Evolutionary conservation across 371 early-diverging fungal genomes (phyloP), one percentile per base, ranked within the genome.

Genomic region (Syncephalastrum sp.): DNA sequence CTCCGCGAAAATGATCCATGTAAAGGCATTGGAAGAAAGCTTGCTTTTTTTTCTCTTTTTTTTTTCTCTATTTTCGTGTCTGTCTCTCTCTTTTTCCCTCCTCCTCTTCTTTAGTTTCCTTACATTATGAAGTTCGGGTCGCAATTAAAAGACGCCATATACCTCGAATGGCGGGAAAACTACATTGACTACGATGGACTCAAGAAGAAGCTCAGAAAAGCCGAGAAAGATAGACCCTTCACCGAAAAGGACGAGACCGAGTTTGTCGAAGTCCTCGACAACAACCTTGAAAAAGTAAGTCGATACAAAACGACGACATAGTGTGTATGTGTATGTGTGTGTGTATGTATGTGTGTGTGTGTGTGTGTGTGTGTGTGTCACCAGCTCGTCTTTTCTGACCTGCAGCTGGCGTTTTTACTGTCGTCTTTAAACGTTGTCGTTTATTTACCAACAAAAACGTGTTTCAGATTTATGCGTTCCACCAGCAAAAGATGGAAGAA

Each of bases 131-230:
- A 95, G 82, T 98, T 97, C 81, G 95, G 93, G 54, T 84, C 89
- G 58, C 92, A 93, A 71, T 81, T 97, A 25, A 81, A 84, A 59
- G 88, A 89, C 42, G 82, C 87, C 42, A 82, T 92, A 53, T 87
- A 89, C 67, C 88, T 89, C 13, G 95, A 94, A 62, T 98, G 97
- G 94, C 82, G 84, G 50, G 84, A 84, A 60, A 89, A 91, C 71
- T 98, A 97, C 69, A 68, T 97, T 23, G 94, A 95, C 63, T 99
- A 98, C 63, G 89, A 93, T 57, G 87, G 83, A 2, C 85, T 97
- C 60, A 97, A 95, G 71, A 82, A 78, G 23, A 87, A 82, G 56
- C 83, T 96, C 57, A 91, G 94, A 72, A 84, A 83, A 64, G 81
- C 86, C 3, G 85, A 81, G 52, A 77, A 77, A 52, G 84, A 85